Conservation (phyloP, 2,329 filamentous ascomycete species). For the Ceratocystis variospora region DNA sequence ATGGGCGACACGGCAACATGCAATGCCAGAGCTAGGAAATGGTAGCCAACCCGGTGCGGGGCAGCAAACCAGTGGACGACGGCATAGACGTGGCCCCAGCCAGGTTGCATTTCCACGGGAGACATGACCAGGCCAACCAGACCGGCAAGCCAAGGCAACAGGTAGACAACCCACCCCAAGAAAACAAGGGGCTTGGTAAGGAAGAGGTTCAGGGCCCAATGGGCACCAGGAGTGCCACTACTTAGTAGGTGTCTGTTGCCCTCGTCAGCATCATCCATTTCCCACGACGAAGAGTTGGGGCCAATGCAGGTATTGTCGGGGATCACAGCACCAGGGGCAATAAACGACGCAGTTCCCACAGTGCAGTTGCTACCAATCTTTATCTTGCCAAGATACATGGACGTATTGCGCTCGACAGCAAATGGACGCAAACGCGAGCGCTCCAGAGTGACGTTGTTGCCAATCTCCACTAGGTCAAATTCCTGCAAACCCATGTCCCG, state of each 20-base stretch:
- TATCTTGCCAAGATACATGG: conserved; percentile 42
- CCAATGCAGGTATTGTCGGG: conserved; percentile 40
- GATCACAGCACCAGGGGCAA: conserved; percentile 37
- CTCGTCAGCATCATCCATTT: conserved; percentile 35
- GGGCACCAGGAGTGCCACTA: conserved; percentile 29
- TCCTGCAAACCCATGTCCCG: conserved; percentile 36
- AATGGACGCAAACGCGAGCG: conserved; percentile 39
- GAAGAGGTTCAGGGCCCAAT: conserved; percentile 33
- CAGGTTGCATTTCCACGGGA: conserved; percentile 27
- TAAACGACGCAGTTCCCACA: conserved; percentile 35
- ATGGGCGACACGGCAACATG: conserved; percentile 31
- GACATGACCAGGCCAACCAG: conserved; percentile 33
- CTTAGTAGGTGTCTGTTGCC: conserved; percentile 33
- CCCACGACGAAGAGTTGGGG: conserved; percentile 44
- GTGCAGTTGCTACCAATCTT: conserved; percentile 34
- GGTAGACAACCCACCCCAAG: conserved; percentile 29
- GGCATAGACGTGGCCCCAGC: conserved; percentile 25
- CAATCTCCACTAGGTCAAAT: conserved; percentile 43
- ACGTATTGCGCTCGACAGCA: conserved; percentile 41
- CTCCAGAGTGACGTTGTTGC: conserved; percentile 35
- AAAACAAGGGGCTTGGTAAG: conserved; percentile 32
- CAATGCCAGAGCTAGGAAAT: conserved; percentile 36
- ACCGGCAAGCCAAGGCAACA: conserved; percentile 34
- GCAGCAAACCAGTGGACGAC: conserved; percentile 38
- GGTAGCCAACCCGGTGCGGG: conserved; percentile 34